A percentile compares a stretch with the other conserved stretches of the same genome.
phyloP scores from a whole-genome alignment of 495 filamentous ascomycete species.

The Elasticomyces elasticus region DNA sequence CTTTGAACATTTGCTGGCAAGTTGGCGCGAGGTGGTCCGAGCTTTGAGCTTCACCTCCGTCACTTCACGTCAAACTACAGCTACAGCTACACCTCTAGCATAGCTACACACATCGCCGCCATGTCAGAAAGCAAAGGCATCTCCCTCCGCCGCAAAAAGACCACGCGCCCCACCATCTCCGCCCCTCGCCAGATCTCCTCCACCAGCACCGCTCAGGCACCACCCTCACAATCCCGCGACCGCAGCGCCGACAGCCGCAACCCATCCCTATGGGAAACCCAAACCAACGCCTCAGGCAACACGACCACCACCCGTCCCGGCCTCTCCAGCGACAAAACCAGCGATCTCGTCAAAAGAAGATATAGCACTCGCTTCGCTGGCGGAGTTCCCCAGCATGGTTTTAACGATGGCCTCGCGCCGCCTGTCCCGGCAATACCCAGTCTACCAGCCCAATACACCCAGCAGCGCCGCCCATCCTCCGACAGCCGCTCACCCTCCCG shows the following conservation, averaged over 20 bases:
- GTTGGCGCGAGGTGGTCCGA: constrained; percentile 1
- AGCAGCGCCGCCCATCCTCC: constrained; percentile 32
- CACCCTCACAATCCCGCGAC: constrained; percentile 37
- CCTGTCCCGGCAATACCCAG: constrained; percentile 56
- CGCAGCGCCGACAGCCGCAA: constrained; percentile 32
- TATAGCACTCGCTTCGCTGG: constrained; percentile 88
- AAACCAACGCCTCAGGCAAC: constrained; percentile 6
- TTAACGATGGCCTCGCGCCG: constrained; percentile 38
- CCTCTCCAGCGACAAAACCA: constrained; percentile 46
- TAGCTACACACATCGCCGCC: not conserved
- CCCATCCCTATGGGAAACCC: constrained; percentile 19
- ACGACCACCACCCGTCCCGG: constrained; percentile 1
- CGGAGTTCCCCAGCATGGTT: constrained; percentile 45
- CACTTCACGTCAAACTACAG: not conserved
- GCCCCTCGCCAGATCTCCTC: constrained; percentile 64
- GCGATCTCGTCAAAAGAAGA: constrained; percentile 85
- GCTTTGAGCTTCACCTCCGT: constrained; percentile 2
- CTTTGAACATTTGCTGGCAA: not conserved
- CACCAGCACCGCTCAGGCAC: no score
- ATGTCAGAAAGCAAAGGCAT: constrained; percentile 54
- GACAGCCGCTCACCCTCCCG: constrained; percentile 42
- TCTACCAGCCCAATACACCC: constrained; percentile 41
- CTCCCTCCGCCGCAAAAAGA: constrained; percentile 82
- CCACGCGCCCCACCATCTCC: constrained; percentile 69
- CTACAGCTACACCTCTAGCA: not conserved